Percentiles rank a stretch among this genome's conserved stretches.
Conservation (phyloP, 1,284 basidiomycete genomes). For the Moesziomyces globuligerus region DNA sequence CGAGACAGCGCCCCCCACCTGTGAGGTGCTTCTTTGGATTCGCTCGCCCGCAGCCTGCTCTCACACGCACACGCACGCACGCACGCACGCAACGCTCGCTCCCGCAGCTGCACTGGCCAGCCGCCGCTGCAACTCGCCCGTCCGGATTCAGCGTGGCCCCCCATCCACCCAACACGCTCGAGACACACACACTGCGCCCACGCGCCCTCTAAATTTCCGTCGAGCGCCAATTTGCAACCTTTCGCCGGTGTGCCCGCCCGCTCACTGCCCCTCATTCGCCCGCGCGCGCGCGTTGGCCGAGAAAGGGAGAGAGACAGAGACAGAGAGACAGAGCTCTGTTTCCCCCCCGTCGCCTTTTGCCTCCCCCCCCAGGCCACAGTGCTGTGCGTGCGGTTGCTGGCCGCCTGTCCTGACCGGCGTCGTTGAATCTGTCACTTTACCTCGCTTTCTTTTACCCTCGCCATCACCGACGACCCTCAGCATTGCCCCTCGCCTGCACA, state of each 20-base stretch:
- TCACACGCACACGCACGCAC: background rate
- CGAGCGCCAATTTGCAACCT: background rate
- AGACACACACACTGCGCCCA: background rate
- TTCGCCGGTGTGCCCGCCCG: background rate
- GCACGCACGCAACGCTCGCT: background rate
- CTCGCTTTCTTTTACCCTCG: background rate
- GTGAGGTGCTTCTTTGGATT: constrained; percentile 2
- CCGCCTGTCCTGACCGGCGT: constrained; percentile 86
- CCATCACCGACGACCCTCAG: background rate
- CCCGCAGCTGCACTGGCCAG: background rate
- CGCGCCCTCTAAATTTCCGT: no score
- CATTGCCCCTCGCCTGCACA: background rate
- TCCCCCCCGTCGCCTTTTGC: background rate
- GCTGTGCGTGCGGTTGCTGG: constrained; percentile 88
- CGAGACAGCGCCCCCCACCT: constrained; percentile 1
- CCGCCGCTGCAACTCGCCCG: no score
- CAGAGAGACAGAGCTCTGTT: no score
- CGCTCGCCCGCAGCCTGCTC: background rate
- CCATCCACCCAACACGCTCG: background rate
- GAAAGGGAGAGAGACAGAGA: no score
- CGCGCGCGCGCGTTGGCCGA: constrained; percentile 2
- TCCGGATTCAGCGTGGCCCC: background rate
- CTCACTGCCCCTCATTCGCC: background rate
- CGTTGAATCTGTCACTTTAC: constrained; percentile 11
- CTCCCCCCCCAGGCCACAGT: no score